Evolutionary conservation across 805 yeast species (phyloP), one percentile per base, ranked within the genome.

Genomic region (Cyberlindnera lachancei): DNA sequence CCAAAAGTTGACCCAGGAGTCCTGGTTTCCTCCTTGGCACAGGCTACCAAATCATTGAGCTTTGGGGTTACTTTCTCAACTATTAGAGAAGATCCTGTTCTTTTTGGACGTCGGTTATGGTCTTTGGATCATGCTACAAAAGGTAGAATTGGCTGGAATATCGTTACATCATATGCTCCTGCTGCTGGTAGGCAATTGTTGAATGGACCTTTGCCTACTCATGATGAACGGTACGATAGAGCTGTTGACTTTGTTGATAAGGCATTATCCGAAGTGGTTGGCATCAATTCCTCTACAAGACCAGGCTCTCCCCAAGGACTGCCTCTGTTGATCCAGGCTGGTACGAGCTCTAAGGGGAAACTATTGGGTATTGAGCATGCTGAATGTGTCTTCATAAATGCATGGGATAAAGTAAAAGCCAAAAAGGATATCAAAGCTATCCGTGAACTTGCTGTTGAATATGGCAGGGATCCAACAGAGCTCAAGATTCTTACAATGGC

Each of bases 71-170:
- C 70, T 3, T 60, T 59, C 31, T 53, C 64, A 15, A 65, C 70
- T 4, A 54, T 66, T 18, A 56, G 63, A 33, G 71, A 66, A 30
- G 59, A 56, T 18, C 70, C 70, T 0, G 59, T 53, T 28, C 61
- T 58, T 35, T 55, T 65, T 32, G 63, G 66, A 5, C 35, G 45
- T 24, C 27, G 45, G n/a, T 23, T 44, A 5, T 40, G 42, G 23
- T 33, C 71, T 1, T 46, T 66, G 30, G 71, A 66, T 36, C 66
- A 63, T 36, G 51, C 64, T 24, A 55, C 64, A 6, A 49, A 50
- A 7, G 71, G 70, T 5, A 52, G 71, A 38, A 45, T 66, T 31
- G 71, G 70, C 13, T 66, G 71, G 71, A 66, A 66, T 40, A 57
- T 66, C n/a, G 70, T 66, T 18, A 57, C 68, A 7, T 59, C 67